A percentile compares a stretch with the other conserved stretches of the same genome.
Evolutionary conservation across 306 rosid genomes (phyloP).

Genomic region (Luffa aegyptiaca): DNA sequence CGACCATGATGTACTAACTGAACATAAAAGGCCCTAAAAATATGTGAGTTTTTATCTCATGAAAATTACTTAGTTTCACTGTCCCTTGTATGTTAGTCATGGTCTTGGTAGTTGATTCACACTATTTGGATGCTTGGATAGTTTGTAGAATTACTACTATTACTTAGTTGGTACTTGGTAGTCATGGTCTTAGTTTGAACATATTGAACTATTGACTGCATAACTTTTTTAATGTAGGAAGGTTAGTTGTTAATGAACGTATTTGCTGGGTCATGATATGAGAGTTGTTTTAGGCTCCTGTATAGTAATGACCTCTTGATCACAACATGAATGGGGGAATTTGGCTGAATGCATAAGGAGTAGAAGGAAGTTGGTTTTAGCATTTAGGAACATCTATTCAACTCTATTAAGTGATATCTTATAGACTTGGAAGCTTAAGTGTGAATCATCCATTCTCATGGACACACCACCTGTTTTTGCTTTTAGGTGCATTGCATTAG

Average conservation of each 20-base stretch:
- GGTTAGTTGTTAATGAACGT: background rate
- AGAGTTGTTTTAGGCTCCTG: background rate
- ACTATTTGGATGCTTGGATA: background rate
- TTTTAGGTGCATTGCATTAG: background rate
- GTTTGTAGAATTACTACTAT: background rate
- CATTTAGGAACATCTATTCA: background rate
- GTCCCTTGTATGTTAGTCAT: background rate
- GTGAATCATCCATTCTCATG: background rate
- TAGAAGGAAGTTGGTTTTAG: background rate
- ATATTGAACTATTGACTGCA: background rate
- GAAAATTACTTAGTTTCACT: background rate
- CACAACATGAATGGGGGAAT: background rate
- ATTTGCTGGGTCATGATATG: background rate
- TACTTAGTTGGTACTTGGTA: too few species aligned
- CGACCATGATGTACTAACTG: background rate
- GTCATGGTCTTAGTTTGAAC: background rate
- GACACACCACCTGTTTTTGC: background rate
- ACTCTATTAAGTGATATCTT: conserved; percentile 5
- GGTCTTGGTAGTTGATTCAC: background rate
- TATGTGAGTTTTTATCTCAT: background rate
- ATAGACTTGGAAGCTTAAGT: background rate
- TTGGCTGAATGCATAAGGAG: background rate
- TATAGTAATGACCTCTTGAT: background rate
- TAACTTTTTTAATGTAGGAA: too few species aligned
- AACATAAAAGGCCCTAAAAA: background rate